phyloP scores from a whole-genome alignment of 352 stramenopile genomes.

The Aphanomyces invadans region DNA sequence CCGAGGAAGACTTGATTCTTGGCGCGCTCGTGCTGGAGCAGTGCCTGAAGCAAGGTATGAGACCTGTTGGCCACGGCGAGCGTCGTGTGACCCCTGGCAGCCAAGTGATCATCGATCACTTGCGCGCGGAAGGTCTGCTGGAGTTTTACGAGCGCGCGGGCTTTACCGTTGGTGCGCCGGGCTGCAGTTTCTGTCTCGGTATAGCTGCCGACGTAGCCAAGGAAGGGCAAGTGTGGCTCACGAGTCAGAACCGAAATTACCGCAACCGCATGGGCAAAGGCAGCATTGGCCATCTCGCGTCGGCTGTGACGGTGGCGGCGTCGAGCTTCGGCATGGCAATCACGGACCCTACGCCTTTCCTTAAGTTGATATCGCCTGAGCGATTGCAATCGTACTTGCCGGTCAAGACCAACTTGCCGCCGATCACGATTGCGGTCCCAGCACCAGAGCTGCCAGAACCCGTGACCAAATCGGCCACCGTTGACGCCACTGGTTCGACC shows the following conservation, averaged over 20 bases:
- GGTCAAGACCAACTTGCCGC: conserved; percentile 33
- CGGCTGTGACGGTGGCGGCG: conserved; percentile 67
- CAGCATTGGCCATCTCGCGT: conserved; percentile 73
- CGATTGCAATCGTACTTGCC: conserved; percentile 59
- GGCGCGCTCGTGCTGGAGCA: conserved; percentile 68
- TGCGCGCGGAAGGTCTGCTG: conserved; percentile 65
- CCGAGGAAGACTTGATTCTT: conserved; percentile 74
- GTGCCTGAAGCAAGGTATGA: conserved; percentile 62
- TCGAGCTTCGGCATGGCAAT: conserved; percentile 79
- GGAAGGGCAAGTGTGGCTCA: conserved; percentile 80
- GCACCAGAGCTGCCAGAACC: conserved; percentile 42
- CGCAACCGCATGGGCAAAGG: conserved; percentile 80
- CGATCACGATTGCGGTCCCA: conserved; percentile 41
- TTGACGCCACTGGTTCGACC: conserved; percentile 35
- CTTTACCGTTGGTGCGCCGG: conserved; percentile 65
- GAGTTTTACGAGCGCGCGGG: conserved; percentile 73
- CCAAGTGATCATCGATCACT: conserved; percentile 72
- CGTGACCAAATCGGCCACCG: conserved; percentile 23
- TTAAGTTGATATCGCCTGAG: conserved; percentile 59
- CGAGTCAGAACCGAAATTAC: conserved; percentile 81
- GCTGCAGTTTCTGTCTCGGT: conserved; percentile 74
- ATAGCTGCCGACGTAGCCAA: conserved; percentile 76
- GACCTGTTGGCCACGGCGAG: conserved; percentile 44
- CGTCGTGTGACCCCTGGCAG: conserved; percentile 70
- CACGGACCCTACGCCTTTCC: conserved; percentile 63